Evolutionary conservation across 257 asterid species (phyloP).

Genomic region (Schizonepeta tenuifolia): DNA sequence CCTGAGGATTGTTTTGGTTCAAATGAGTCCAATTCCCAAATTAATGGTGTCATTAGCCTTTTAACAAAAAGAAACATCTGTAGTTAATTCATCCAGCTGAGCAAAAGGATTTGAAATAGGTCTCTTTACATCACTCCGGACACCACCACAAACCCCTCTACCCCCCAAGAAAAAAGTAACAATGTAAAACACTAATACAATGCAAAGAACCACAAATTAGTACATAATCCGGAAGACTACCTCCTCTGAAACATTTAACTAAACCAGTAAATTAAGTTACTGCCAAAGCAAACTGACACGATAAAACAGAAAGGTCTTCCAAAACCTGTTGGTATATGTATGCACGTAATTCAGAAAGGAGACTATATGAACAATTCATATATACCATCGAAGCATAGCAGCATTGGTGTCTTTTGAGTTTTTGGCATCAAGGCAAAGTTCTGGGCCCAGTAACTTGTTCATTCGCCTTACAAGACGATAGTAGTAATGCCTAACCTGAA

Average conservation of each 20-base stretch:
- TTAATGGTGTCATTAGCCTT: neutral
- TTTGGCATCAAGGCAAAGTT: slow-evolving; percentile 91
- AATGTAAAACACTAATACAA: neutral
- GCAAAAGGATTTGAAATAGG: neutral
- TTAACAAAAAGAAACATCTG: slow-evolving; percentile 14
- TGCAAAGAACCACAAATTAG: neutral
- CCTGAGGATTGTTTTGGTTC: neutral
- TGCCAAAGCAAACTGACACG: slow-evolving; percentile 9
- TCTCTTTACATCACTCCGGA: neutral
- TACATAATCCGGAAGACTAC: slow-evolving; percentile 7
- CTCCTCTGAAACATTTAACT: slow-evolving; percentile 9
- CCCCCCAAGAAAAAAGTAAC: neutral
- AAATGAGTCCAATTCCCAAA: neutral
- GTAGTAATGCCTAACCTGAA: slow-evolving; percentile 94
- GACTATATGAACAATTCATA: neutral
- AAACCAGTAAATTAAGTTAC: slow-evolving; percentile 5
- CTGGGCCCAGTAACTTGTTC: slow-evolving; percentile 98
- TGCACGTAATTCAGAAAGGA: neutral
- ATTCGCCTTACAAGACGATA: slow-evolving; percentile 97
- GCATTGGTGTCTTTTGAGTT: slow-evolving; percentile 94
- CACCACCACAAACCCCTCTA: neutral
- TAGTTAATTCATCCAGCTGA: slow-evolving; percentile 20
- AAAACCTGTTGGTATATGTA: slow-evolving; percentile 8
- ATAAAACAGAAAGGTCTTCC: neutral
- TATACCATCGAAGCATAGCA: slow-evolving; percentile 98